phyloP scores from a whole-genome alignment of 2,329 filamentous ascomycete genomes.

The Fusarium sp. region DNA sequence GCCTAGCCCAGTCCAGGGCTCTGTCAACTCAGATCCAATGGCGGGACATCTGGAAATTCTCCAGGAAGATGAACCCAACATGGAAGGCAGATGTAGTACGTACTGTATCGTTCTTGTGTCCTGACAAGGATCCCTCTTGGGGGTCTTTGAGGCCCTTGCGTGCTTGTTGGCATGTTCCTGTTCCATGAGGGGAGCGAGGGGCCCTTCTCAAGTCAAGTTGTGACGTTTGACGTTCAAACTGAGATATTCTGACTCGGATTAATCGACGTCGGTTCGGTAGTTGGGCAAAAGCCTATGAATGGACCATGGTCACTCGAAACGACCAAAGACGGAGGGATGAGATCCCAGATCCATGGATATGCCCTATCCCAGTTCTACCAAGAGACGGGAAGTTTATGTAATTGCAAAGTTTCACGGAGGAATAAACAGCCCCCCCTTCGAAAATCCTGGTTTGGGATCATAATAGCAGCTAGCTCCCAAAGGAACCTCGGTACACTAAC shows the following conservation, averaged over 20 bases:
- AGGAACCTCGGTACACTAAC: constrained; percentile 10
- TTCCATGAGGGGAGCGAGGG: constrained; percentile 6
- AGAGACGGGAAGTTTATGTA: constrained; percentile 27
- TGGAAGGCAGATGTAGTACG: constrained; percentile 18
- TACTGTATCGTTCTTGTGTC: background rate
- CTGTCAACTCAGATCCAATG: constrained; percentile 21
- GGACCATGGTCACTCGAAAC: background rate
- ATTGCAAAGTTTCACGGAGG: constrained; percentile 12
- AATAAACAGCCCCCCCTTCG: constrained; percentile 13
- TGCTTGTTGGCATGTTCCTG: constrained; percentile 5
- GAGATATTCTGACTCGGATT: background rate
- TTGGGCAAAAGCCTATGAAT: background rate
- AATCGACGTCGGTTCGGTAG: constrained; percentile 5
- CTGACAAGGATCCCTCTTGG: background rate
- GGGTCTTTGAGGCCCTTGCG: background rate
- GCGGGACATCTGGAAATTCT: constrained; percentile 16
- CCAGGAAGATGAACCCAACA: constrained; percentile 12
- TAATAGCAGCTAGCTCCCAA: background rate
- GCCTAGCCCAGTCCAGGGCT: background rate
- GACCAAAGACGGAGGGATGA: background rate
- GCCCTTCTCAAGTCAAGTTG: background rate
- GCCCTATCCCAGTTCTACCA: background rate
- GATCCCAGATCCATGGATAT: background rate
- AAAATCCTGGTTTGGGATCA: constrained; percentile 15
- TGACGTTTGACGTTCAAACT: background rate